A percentile compares a stretch with the other conserved stretches of the same genome.
Evolutionary conservation across 192 early-diverging fungal species (phyloP).

Genomic region (Linnemannia elongata): DNA sequence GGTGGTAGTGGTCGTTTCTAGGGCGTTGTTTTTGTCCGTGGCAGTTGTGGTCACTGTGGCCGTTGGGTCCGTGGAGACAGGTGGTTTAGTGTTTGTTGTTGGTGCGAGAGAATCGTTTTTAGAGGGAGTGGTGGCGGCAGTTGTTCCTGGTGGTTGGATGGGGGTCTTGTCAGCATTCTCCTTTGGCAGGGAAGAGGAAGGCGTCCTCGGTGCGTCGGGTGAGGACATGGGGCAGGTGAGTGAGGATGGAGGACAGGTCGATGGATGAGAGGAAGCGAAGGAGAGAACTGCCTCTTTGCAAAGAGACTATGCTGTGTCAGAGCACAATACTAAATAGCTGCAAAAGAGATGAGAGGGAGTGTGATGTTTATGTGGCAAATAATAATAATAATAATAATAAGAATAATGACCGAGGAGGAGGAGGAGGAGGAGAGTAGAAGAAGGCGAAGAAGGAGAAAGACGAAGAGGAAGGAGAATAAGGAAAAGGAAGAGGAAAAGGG

Average conservation of each 20-base stretch:
- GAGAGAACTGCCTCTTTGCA: not conserved
- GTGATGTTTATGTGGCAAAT: not conserved
- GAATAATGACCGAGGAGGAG: not conserved
- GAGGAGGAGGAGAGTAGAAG: not conserved
- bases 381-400: not conserved
- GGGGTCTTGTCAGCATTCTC: not conserved
- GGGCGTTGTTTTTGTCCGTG: not conserved
- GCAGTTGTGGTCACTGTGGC: not conserved
- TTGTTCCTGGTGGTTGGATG: not conserved
- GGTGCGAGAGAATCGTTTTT: not conserved
- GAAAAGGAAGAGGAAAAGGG: not conserved
- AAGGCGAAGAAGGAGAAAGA: not conserved
- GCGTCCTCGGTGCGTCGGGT: slow-evolving; percentile 20
- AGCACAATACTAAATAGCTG: not conserved
- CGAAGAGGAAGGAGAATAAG: slow-evolving; percentile 1
- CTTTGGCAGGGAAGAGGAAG: not conserved
- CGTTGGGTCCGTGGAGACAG: not conserved
- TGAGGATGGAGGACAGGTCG: not conserved
- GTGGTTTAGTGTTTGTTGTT: not conserved
- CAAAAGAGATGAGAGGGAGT: not conserved
- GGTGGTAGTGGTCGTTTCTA: not conserved
- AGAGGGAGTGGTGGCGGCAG: not conserved
- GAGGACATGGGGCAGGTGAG: slow-evolving; percentile 28
- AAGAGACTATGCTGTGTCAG: not conserved
- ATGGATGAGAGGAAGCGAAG: not conserved